A percentile compares a stretch with the other conserved stretches of the same genome.
Evolutionary conservation across 1,284 basidiomycete species (phyloP).

Genomic region (Microbotryum intermedium): DNA sequence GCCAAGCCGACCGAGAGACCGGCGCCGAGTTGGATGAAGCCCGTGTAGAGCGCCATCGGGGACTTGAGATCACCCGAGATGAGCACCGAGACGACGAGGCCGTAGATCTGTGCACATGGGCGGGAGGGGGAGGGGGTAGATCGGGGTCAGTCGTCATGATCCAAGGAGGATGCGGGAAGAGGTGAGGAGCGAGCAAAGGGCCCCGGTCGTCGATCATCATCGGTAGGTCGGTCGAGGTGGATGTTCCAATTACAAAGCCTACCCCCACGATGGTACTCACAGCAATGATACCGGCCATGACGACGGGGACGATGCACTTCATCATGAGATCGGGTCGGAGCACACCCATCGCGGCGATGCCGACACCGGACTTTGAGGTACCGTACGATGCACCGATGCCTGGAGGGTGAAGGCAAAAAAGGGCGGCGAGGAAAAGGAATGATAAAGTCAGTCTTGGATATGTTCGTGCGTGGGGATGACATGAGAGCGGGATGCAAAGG

Average conservation of each 20-base stretch:
- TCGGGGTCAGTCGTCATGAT: neutral
- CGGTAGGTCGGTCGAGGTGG: neutral
- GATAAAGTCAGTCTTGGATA: neutral
- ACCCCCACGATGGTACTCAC: constrained; percentile 30
- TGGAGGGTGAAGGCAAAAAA: constrained; percentile 1
- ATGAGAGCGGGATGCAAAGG: neutral
- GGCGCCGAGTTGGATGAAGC: constrained; percentile 45
- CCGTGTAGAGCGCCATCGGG: constrained; percentile 43
- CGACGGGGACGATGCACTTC: constrained; percentile 38
- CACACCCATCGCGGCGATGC: constrained; percentile 46
- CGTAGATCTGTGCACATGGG: constrained; percentile 37
- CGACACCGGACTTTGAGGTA: constrained; percentile 45
- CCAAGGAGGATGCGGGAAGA: neutral
- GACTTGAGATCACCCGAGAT: constrained; percentile 44
- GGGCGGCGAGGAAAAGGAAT: neutral
- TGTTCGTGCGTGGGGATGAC: neutral
- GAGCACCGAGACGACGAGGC: constrained; percentile 44
- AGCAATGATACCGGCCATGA: constrained; percentile 40
- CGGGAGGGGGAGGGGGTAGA: neutral
- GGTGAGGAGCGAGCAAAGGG: neutral
- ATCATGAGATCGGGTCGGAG: constrained; percentile 44
- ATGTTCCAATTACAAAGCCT: too few species aligned
- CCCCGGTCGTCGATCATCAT: neutral
- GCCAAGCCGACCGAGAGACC: constrained; percentile 45
- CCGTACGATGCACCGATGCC: constrained; percentile 39